Evolutionary conservation across 257 asterid genomes (phyloP), one percentile per base, ranked within the genome.

Genomic region (Nemophila menziesii): DNA sequence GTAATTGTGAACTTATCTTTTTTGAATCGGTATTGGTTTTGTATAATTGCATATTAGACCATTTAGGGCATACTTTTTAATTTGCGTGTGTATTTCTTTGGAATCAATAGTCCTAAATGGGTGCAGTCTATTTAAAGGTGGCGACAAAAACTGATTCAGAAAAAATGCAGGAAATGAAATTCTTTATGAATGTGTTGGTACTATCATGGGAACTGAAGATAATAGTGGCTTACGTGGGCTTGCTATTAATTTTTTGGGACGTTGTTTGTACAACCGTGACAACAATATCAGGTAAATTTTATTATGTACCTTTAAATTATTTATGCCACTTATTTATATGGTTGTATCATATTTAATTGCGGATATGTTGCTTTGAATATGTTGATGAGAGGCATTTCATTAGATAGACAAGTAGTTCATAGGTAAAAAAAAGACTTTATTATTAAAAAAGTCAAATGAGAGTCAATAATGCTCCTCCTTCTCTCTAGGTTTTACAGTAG

Each of bases 231-330:
- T 85, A 55, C 70, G 99, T 62, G 96, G 85, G 24, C 70, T 90
- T 60, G 98, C 93, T 48, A 82, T 90, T 69, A 90, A 90, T 64
- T 84, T 90, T 58, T 60, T 90, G 78, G 98, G 98, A 57, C 80
- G 87, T 90, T 90, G n/a, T 71, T 69, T 90, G 84, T 90, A 96
- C 63, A 81, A 90, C 63, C 95, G 93, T 45, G 98, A 90, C 66
- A 90, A 85, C 71, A 90, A 90, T 73, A 81, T 81, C 66, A 74
- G 96, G 98, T 85, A 43, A 44, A 24, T 21, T 29, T 29, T 29
- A n/a, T n/a, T n/a, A n/a, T 29, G 12, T 29, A 5, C 36, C 36
- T 29, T 29, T 29, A 5, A 29, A 19, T 37, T 10, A 38, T 37
- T 37, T 6, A 12, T 37, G 9, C 17, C 19, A n/a, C 18, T 38